Evolutionary conservation across 257 asterid species (phyloP).

Genomic region (Gardenia jasminoides): DNA sequence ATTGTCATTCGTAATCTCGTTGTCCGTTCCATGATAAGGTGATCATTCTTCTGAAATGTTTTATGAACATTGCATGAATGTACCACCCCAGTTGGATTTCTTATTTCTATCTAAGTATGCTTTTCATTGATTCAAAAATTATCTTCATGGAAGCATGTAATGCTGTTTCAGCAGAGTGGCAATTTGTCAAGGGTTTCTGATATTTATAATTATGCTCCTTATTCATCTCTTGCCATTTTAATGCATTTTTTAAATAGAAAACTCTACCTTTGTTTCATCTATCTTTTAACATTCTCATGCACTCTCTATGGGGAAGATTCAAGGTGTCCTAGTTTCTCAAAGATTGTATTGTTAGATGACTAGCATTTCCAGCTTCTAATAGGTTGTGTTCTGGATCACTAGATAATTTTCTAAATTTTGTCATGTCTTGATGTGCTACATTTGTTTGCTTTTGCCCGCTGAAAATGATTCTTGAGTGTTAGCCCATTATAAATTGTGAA

Average conservation of each 20-base stretch:
- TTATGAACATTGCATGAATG: constrained; percentile 7
- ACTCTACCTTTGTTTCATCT: background rate
- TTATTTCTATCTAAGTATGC: background rate
- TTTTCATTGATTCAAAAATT: background rate
- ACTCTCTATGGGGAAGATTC: background rate
- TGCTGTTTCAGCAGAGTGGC: too few species aligned
- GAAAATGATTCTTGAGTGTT: background rate
- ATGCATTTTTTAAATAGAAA: too few species aligned
- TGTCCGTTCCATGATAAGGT: constrained; percentile 96
- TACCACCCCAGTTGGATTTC: constrained; percentile 4
- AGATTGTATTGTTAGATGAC: background rate
- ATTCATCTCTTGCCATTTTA: too few species aligned
- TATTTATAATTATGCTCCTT: background rate
- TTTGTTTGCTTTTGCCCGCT: background rate
- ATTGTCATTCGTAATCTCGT: constrained; percentile 77
- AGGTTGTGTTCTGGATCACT: too few species aligned
- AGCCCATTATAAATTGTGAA: background rate
- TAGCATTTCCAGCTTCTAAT: too few species aligned
- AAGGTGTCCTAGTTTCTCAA: background rate
- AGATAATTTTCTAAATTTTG: too few species aligned
- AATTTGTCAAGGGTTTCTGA: background rate
- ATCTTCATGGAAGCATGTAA: background rate
- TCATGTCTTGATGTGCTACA: background rate
- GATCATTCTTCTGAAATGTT: background rate
- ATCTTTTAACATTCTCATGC: background rate